A percentile compares a stretch with the other conserved stretches of the same genome.
Evolutionary conservation across 2,329 filamentous ascomycete species (phyloP).

Genomic region (Bertia moriformis): DNA sequence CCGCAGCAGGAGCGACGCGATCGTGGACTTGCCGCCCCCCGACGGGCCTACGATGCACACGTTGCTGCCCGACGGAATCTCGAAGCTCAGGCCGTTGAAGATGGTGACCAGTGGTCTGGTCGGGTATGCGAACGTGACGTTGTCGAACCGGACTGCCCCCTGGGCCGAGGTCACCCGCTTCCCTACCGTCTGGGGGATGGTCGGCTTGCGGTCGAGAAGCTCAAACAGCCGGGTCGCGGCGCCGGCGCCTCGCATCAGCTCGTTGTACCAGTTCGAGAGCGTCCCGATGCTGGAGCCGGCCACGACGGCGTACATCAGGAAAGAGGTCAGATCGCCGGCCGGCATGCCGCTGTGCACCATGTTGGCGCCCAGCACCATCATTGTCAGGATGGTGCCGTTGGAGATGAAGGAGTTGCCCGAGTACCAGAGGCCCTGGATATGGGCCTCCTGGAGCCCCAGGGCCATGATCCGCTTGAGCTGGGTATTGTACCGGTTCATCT

Average conservation of each 20-base stretch:
- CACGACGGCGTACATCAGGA: constrained; percentile 95
- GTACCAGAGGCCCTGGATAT: constrained; percentile 85
- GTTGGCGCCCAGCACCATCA: constrained; percentile 78
- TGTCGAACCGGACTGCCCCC: constrained; percentile 73
- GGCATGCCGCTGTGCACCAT: constrained; percentile 79
- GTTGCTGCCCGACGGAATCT: constrained; percentile 83
- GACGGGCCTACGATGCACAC: constrained; percentile 94
- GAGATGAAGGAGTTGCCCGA: constrained; percentile 74
- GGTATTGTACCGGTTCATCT: constrained; percentile 78
- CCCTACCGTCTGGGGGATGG: constrained; percentile 76
- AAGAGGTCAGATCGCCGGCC: constrained; percentile 85
- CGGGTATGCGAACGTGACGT: constrained; percentile 82
- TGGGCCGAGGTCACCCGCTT: constrained; percentile 66
- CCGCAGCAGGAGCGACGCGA: constrained; percentile 75
- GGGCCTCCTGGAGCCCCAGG: constrained; percentile 74
- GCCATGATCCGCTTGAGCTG: constrained; percentile 87
- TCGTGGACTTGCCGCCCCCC: constrained; percentile 90
- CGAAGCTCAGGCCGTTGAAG: constrained; percentile 78
- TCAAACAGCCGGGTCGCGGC: constrained; percentile 94
- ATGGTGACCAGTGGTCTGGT: constrained; percentile 84
- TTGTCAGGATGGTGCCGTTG: constrained; percentile 86
- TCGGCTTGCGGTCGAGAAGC: constrained; percentile 76
- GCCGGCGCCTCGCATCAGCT: constrained; percentile 96
- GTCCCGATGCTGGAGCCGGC: constrained; percentile 78
- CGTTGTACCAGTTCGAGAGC: constrained; percentile 88